phyloP scores from a whole-genome alignment of 176 grass and related monocot species.

The Musa acuminata region DNA sequence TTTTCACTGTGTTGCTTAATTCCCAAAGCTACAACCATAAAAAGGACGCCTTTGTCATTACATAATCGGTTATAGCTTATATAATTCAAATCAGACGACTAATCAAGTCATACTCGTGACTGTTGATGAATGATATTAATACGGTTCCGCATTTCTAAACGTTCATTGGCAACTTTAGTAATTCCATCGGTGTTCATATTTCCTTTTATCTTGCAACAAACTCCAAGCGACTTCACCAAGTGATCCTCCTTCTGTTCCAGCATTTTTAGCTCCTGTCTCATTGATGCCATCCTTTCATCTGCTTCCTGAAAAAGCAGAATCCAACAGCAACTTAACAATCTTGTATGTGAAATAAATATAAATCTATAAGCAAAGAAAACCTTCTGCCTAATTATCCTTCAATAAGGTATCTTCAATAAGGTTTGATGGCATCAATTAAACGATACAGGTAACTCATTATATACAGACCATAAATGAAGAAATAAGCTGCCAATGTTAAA shows the following conservation, averaged over 20 bases:
- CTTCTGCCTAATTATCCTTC: no score
- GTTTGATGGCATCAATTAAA: no score
- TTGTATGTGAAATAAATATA: neutral
- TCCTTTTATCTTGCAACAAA: conserved; percentile 34
- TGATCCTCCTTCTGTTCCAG: conserved; percentile 48
- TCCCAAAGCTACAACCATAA: conserved; percentile 45
- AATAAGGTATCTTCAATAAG: no score
- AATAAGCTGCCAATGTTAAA: no score
- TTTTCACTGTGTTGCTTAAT: conserved; percentile 46
- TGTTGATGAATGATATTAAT: conserved; percentile 37
- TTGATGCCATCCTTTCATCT: conserved; percentile 34
- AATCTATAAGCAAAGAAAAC: conserved; percentile 6
- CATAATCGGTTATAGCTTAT: neutral
- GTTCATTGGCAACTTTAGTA: conserved; percentile 39
- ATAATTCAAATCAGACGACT: neutral
- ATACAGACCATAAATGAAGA: no score
- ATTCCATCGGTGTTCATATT: conserved; percentile 30
- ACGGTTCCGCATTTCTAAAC: conserved; percentile 42
- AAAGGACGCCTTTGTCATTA: conserved; percentile 1
- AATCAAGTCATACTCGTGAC: conserved; percentile 38
- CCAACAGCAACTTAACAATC: neutral
- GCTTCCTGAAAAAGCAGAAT: conserved; percentile 45
- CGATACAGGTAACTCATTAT: no score
- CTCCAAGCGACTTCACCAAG: conserved; percentile 39
- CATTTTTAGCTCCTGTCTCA: conserved; percentile 40